These are phyloP conservation scores for Colletotrichum liaoningense DNA, from an alignment of 2,329 filamentous ascomycete species.

Conservation along the genomic window DNA sequence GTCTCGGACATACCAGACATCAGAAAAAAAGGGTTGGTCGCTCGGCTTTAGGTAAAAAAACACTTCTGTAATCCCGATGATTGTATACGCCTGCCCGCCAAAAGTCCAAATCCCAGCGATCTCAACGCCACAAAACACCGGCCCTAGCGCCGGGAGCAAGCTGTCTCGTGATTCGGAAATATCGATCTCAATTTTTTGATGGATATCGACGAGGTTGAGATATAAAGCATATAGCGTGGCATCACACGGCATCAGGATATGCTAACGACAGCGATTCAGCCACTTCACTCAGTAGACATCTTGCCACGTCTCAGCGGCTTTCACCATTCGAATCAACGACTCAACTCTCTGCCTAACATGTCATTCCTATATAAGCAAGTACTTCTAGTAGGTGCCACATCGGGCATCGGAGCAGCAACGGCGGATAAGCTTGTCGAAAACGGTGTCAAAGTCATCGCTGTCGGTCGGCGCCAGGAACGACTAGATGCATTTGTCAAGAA, in stretches of 20 bases:
- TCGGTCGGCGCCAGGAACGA: slow-evolving; percentile 60
- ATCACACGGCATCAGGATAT: not conserved
- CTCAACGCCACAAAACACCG: not conserved
- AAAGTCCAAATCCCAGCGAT: not conserved
- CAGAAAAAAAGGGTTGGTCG: not conserved
- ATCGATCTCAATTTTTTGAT: not conserved
- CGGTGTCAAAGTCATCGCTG: slow-evolving; percentile 58
- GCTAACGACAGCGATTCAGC: not conserved
- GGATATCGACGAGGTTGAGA: not conserved
- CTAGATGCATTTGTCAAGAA: slow-evolving; percentile 59
- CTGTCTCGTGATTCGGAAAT: not conserved
- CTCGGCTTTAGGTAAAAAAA: not conserved
- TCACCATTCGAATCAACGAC: not conserved
- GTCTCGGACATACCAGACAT: not conserved
- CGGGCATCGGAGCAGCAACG: slow-evolving; percentile 42
- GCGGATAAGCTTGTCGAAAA: slow-evolving; percentile 52
- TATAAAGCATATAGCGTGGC: not conserved
- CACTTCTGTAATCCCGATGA: not conserved
- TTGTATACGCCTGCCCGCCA: not conserved
- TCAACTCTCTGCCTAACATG: slow-evolving; percentile 46
- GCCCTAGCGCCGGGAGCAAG: not conserved
- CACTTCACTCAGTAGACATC: not conserved
- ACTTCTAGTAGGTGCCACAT: slow-evolving; percentile 56
- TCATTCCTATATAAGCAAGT: slow-evolving; percentile 65
- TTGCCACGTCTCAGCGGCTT: not conserved